phyloP scores from a whole-genome alignment of 805 yeast species.

The Jamesozyma piceae region DNA sequence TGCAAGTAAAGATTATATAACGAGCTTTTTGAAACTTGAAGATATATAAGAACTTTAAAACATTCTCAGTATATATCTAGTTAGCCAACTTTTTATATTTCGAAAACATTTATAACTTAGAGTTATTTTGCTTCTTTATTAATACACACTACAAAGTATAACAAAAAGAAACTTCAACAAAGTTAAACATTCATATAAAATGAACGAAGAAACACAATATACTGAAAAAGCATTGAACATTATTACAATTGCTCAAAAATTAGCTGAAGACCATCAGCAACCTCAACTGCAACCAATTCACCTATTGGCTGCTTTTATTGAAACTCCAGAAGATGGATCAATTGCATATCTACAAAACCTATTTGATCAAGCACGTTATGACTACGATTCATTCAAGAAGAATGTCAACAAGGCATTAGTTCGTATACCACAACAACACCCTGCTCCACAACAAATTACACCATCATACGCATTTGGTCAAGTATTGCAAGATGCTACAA shows the following conservation, averaged over 20 bases:
- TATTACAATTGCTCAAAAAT: constrained; percentile 65
- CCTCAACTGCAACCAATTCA: constrained; percentile 83
- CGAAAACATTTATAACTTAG: too few species aligned
- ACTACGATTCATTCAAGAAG: constrained; percentile 73
- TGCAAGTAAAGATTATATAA: too few species aligned
- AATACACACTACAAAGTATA: too few species aligned
- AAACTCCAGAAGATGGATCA: constrained; percentile 44
- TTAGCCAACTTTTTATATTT: too few species aligned
- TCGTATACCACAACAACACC: constrained; percentile 76
- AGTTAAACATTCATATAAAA: too few species aligned
- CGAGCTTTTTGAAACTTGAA: too few species aligned
- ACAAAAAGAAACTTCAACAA: too few species aligned
- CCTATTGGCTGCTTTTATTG: constrained; percentile 81
- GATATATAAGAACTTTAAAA: too few species aligned
- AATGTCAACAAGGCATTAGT: constrained; percentile 74
- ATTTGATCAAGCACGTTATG: constrained; percentile 78
- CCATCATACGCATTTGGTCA: constrained; percentile 71
- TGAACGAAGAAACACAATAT: constrained; percentile 55
- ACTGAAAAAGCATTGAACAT: constrained; percentile 89
- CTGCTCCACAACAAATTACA: constrained; percentile 75
- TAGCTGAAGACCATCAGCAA: constrained; percentile 80
- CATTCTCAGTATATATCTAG: too few species aligned
- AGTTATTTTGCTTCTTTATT: too few species aligned
- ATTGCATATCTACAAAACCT: constrained; percentile 68
- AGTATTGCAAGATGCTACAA: constrained; percentile 62